Evolutionary conservation across 768 basidiomycete genomes (phyloP), one percentile per base, ranked within the genome.

Genomic region (Gloeostereum incarnatum): DNA sequence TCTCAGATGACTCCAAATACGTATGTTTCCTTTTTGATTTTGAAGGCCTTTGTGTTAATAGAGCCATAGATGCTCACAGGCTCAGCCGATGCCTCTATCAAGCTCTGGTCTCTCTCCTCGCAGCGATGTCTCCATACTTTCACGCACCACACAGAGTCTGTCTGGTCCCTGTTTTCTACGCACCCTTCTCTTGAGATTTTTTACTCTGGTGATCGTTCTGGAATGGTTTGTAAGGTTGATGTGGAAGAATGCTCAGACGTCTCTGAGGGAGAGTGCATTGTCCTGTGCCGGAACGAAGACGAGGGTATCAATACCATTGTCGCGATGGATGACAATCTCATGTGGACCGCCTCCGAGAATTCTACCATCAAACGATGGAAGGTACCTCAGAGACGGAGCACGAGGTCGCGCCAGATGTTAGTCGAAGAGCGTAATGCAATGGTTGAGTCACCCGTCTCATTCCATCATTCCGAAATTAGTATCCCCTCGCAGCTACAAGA

Each of bases 41-140:
- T 49, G 18, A 41, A 20, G n/a, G n/a, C n/a, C n/a, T 29, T 21
- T 14, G 13, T 21, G 23, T 34, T 45, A 35, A 50, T 44, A 10
- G 41, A 36, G 18, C 23, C 35, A 3, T 30, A 86, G 86, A 61
- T 89, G n/a, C 66, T 90, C 18, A 89, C 86, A 34, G 86, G 85
- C 16, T 89, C 87, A 33, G 81, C 87, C 5, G 88, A 91, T 50
- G 81, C 88, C 7, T 90, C 89, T 3, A 75, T 90, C 57, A 97
- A 94, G 55, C 73, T 98, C 20, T 99, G 96, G 96, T 97, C 93
- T 1, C 68, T 97, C 13, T 60, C 73, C 1, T 77, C 88, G 0
- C 92, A 97, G 53, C 73, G 86, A 8, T 94, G 91, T 51, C 62
- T 99, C 11, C 92, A 99, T 51, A 98, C 94, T 2, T 99, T 97